Base-by-base conservation (phyloP, 345 rosid genomes). In the Euphorbia lathyris region DNA sequence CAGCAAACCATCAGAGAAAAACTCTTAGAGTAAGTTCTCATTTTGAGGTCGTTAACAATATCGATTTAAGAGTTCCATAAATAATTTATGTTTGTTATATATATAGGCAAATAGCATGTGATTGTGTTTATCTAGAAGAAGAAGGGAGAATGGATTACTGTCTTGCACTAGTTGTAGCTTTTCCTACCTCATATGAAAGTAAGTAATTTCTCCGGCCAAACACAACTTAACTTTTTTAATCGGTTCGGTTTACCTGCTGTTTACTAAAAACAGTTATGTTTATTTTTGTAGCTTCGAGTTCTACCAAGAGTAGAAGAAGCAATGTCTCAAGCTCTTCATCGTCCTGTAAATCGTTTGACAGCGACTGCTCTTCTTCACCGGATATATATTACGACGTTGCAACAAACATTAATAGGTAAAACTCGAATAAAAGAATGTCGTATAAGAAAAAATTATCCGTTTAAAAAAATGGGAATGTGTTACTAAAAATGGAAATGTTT, bases 111-210 rank as follows among this genome's bases (percentile, higher is more conserved):
- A 73, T 88, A 25, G 79, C 78, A 80, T 67, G 74, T 38, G 92
- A 86, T 22, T 82, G 89, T 74, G 82, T 83, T 69, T 84, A 83
- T 71, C 55, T 87, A 73, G 88, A 86, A 76, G 73, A 78, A 40
- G 83, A 77, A 42, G 86, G 86, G 26, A 70, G 82, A 65, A 89
- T 86, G 85, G 84, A 84, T 60, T 87, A 85, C 65, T 87, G 86
- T 77, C 77, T 86, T 63, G 58, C 79, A 78, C 78, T 87, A 45
- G 86, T 85, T 30, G 59, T 89, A 52, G 86, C 77, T 65, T 75
- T 79, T 10, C 77, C 52, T 48, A 4, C n/a, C 17, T 16, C 53
- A 14, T n/a, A 2, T 3, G 19, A 13, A 13, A 2, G 52, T 17
- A 13, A 4, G 6, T 48, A 14, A 2, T 48, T 47, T 48, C 17